Evolutionary conservation across 257 asterid species (phyloP).

Genomic region (Leptodermis oblonga): DNA sequence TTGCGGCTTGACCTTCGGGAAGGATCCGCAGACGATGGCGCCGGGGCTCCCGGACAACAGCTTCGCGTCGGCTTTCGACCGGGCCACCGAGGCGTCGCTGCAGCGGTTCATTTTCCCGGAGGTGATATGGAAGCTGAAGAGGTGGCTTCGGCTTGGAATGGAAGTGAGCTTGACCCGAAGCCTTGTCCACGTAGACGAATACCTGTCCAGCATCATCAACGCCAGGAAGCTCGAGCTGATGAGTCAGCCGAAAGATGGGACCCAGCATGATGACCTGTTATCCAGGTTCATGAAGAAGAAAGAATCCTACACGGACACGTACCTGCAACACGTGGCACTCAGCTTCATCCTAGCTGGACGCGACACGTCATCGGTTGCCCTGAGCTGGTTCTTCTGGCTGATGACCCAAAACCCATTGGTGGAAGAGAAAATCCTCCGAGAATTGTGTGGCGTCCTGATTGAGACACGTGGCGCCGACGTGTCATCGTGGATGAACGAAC

Average conservation of each 20-base stretch:
- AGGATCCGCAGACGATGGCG: slow-evolving; percentile 50
- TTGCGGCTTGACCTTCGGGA: slow-evolving; percentile 64
- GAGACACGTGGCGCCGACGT: slow-evolving; percentile 44
- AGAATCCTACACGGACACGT: slow-evolving; percentile 41
- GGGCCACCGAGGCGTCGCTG: slow-evolving; percentile 56
- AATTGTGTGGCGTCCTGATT: slow-evolving; percentile 28
- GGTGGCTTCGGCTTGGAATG: slow-evolving; percentile 48
- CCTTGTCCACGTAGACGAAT: slow-evolving; percentile 42
- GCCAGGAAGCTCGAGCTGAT: slow-evolving; percentile 51
- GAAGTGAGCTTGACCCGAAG: slow-evolving; percentile 36
- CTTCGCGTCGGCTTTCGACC: slow-evolving; percentile 50
- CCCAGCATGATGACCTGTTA: slow-evolving; percentile 48
- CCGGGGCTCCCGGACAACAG: slow-evolving; percentile 40
- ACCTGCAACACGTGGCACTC: slow-evolving; percentile 57
- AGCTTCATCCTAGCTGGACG: slow-evolving; percentile 74
- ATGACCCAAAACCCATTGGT: slow-evolving; percentile 35
- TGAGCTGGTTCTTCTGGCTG: slow-evolving; percentile 72
- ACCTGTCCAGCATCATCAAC: slow-evolving; percentile 42
- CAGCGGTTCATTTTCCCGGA: slow-evolving; percentile 52
- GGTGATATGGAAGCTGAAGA: slow-evolving; percentile 47
- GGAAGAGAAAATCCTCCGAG: slow-evolving; percentile 47
- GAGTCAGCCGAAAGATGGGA: slow-evolving; percentile 31
- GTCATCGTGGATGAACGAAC: slow-evolving; percentile 42
- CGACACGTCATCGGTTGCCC: slow-evolving; percentile 69
- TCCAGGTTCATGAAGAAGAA: slow-evolving; percentile 60